A percentile compares a stretch with the other conserved stretches of the same genome.
Evolutionary conservation across 257 asterid species (phyloP).

Genomic region (Buddleja alternifolia): DNA sequence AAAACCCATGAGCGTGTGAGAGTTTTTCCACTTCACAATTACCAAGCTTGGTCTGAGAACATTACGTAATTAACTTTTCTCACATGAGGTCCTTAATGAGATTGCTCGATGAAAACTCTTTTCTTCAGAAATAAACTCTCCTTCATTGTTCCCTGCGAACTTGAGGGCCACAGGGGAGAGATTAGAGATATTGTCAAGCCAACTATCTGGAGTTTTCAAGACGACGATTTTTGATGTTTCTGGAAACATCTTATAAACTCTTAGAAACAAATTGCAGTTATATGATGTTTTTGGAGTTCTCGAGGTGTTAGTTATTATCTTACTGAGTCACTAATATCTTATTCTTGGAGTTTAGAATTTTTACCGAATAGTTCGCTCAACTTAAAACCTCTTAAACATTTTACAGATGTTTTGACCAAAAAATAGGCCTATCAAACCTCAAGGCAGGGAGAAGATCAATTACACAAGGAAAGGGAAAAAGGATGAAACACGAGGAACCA

Average conservation of each 20-base stretch:
- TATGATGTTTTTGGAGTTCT: not conserved
- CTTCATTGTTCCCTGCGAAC: not conserved
- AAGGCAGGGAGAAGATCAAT: no score
- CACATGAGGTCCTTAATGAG: not conserved
- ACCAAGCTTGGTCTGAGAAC: not conserved
- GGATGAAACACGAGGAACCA: not conserved
- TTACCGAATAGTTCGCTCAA: not conserved
- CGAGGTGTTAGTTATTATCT: not conserved
- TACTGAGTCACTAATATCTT: not conserved
- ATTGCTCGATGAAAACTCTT: not conserved
- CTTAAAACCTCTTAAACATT: not conserved
- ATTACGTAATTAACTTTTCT: not conserved
- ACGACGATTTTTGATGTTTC: not conserved
- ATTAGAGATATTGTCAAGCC: not conserved
- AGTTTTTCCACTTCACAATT: not conserved
- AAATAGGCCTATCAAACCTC: no score
- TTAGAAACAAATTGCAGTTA: not conserved
- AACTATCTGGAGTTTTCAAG: no score
- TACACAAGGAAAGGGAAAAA: not conserved
- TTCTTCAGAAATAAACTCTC: not conserved
- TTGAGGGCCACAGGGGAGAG: not conserved
- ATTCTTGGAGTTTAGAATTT: not conserved
- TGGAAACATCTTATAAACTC: not conserved
- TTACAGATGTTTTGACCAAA: not conserved
- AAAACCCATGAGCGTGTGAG: not conserved